Evolutionary conservation across 2,329 filamentous ascomycete species (phyloP), one percentile per base, ranked within the genome.

Genomic region (Fusarium sp.): DNA sequence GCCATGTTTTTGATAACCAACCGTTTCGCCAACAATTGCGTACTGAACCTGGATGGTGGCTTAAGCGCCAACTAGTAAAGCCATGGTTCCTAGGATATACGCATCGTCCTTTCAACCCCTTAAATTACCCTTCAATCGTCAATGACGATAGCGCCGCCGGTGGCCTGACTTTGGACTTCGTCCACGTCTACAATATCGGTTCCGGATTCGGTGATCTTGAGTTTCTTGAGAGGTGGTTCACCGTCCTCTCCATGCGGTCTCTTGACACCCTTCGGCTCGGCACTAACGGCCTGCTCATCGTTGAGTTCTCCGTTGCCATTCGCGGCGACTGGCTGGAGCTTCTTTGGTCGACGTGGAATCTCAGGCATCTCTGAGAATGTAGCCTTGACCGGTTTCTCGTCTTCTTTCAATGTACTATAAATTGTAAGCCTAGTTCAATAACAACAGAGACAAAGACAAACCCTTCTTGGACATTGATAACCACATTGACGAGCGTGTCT

Each of bases 11-110:
- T 97, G 21, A 92, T 90, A 35, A 87, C 87, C 52, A 97, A 96
- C 81, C 85, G 89, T 71, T 97, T 96, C 82, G 93, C 94, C 63
- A 96, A 96, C 81, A 97, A 97, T 74, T 96, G 94, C 80, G 87
- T 95, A 57, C 86, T 97, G 58, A 96, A 95, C 80, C 86, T 97
- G 33, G 95, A 97, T 81, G 95, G 95, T 21, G 95, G 95, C 3
- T 81, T 97, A 74, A 95, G 93, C 81, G 93, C 93, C 57, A 82
- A 82, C 76, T 93, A 80, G 86, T 64, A 33, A 64, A 60, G 32
- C 59, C 30, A 64, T 67, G 40, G 33, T 60, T 59, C 57, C 52
- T 57, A 57, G 43, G 43, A 69, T 70, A 58, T 62, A 54, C 32
- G 66, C 60, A 60, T 43, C 50, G 52, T 53, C 38, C 70, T 33